Evolutionary conservation across 2,329 filamentous ascomycete species (phyloP), one percentile per base, ranked within the genome.

Genomic region (Cordyceps cicadae): DNA sequence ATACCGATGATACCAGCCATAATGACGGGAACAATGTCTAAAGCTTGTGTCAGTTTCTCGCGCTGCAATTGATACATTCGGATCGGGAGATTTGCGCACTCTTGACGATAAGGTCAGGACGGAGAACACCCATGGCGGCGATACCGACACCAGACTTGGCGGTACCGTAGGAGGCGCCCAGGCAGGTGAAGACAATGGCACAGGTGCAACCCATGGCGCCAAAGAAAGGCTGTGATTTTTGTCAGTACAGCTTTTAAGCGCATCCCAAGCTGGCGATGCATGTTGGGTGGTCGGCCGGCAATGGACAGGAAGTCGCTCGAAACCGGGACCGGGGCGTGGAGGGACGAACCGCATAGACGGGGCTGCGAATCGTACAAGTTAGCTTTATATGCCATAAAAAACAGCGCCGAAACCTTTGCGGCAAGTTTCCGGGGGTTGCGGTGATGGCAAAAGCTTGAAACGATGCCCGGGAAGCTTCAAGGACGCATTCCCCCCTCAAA

Each of bases 1-100:
- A 99, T 97, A 89, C 91, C 94, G 79, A 99, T 97, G 79, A 99
- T 99, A 97, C 94, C 94, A 83, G 94, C 94, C 94, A 99, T 99
- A 87, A 99, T 96, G 79, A 97, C 94, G 75, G 94, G 94, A 67
- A 97, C 93, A 77, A 97, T 97, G 85, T 97, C 93, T 97, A 68
- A 11, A 54, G 21, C 6, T 26, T 0, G 24, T 11, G 54, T 69
- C 57, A 74, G 67, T 53, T 64, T 51, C 41, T 21, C 14, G 43
- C 49, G 57, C 45, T 3, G 37, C 24, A 17, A 4, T 39, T 19
- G 45, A 21, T 14, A 12, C 29, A 26, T 15, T 53, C 21, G 21
- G 11, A 43, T 41, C 15, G 19, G 45, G 19, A 34, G 43, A 17
- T 14, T 54, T 54, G 68, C 92, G 72, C 88, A 97, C 94, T 97